A percentile compares a stretch with the other conserved stretches of the same genome.
These are phyloP conservation scores for Houttuynia cordata DNA, from an alignment of 164 flowering plant genomes.

Conservation along the genomic window DNA sequence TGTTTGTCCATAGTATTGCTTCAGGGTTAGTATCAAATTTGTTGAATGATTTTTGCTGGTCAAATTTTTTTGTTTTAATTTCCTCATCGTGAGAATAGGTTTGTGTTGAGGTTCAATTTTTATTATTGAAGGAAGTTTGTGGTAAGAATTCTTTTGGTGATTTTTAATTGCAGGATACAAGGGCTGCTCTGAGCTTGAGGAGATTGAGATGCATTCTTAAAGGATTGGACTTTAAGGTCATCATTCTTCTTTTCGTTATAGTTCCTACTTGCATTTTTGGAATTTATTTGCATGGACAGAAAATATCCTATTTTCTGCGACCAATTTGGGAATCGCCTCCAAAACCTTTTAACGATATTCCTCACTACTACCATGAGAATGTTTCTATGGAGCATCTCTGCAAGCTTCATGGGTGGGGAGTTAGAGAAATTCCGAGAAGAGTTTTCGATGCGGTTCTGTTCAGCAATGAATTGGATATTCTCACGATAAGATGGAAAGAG, in stretches of 20 bases:
- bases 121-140: not conserved
- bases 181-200: constrained; percentile 35
- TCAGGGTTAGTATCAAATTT: too few species aligned
- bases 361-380: constrained; percentile 77
- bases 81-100: too few species aligned
- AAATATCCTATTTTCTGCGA: constrained; percentile 63
- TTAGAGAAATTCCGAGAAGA: constrained; percentile 73
- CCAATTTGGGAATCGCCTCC: constrained; percentile 93
- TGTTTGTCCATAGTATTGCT: too few species aligned
- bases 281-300: constrained; percentile 64
- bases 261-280: constrained; percentile 41
- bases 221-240: constrained; percentile 52
- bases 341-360: constrained; percentile 53
- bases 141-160: not conserved
- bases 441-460: constrained; percentile 85
- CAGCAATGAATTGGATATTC: constrained; percentile 74
- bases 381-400: constrained; percentile 72
- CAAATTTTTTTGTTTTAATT: not conserved
- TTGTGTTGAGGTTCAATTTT: not conserved
- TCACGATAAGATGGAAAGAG: constrained; percentile 74
- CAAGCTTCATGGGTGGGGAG: constrained; percentile 82
- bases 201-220: constrained; percentile 53
- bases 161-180: constrained; percentile 30
- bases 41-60: too few species aligned
- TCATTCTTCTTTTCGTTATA: constrained; percentile 32